Evolutionary conservation across 495 filamentous ascomycete genomes (phyloP).

Genomic region (Daldinia bambusicola): DNA sequence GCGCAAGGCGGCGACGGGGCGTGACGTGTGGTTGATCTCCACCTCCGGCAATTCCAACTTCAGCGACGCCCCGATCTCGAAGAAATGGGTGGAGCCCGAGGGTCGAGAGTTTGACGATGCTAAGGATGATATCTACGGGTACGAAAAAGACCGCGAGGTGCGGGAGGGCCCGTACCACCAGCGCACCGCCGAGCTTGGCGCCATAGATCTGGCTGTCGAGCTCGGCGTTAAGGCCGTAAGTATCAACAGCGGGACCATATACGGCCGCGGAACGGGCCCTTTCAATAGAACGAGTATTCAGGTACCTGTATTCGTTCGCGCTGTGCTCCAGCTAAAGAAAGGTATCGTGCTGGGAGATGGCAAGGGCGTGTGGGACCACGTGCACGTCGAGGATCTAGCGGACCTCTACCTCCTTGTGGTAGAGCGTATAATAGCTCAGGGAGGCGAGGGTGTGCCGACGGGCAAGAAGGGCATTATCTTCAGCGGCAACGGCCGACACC

Average conservation of each 20-base stretch:
- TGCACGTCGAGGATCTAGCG: conserved; percentile 60
- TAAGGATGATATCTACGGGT: conserved; percentile 56
- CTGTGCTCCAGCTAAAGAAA: conserved; percentile 46
- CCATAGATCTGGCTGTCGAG: conserved; percentile 53
- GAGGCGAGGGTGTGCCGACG: conserved; percentile 49
- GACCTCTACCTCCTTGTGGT: conserved; percentile 52
- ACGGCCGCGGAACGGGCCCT: conserved; percentile 56
- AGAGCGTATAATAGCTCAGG: conserved; percentile 44
- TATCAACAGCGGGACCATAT: conserved; percentile 62
- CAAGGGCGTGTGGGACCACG: conserved; percentile 57
- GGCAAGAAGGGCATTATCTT: conserved; percentile 61
- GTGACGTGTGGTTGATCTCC: conserved; percentile 51
- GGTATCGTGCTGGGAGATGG: conserved; percentile 53
- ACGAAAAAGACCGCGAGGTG: conserved; percentile 50
- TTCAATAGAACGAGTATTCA: conserved; percentile 58
- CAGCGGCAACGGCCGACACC: conserved; percentile 52
- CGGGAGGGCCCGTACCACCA: conserved; percentile 51
- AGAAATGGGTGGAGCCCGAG: conserved; percentile 47
- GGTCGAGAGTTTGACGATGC: conserved; percentile 53
- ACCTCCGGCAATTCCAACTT: conserved; percentile 64
- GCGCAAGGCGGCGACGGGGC: conserved; percentile 47
- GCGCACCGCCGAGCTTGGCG: conserved; percentile 59
- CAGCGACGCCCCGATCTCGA: conserved; percentile 55
- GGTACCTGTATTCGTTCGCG: conserved; percentile 47
- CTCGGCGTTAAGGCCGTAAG: conserved; percentile 57